phyloP scores from a whole-genome alignment of 2,329 filamentous ascomycete genomes.

The Aspergillus sojae region DNA sequence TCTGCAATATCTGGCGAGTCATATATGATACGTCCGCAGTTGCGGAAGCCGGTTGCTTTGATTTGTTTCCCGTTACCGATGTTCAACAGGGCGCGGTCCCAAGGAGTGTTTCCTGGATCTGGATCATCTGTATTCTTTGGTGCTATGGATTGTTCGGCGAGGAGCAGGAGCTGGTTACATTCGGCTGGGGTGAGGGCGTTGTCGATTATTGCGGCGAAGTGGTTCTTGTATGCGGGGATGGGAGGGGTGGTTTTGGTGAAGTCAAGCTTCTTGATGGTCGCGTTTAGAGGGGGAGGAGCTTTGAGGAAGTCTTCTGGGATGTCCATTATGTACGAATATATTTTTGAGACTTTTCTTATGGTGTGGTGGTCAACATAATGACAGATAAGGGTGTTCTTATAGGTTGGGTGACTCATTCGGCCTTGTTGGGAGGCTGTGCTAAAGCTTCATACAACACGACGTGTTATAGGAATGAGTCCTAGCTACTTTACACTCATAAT shows the following conservation, averaged over 20 bases:
- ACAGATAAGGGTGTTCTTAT: neutral
- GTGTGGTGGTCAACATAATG: too few species aligned
- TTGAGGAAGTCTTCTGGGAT: neutral
- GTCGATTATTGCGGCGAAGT: constrained; percentile 17
- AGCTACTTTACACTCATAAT: too few species aligned
- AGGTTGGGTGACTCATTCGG: neutral
- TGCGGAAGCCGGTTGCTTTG: constrained; percentile 60
- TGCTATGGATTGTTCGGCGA: constrained; percentile 48
- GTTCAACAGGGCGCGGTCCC: constrained; percentile 71
- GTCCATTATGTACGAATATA: neutral
- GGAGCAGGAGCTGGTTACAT: constrained; percentile 49
- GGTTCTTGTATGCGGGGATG: constrained; percentile 14
- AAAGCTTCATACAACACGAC: too few species aligned
- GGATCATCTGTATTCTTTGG: too few species aligned
- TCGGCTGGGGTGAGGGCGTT: constrained; percentile 12
- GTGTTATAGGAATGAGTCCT: too few species aligned
- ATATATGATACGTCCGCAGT: constrained; percentile 76
- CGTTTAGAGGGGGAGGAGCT: neutral
- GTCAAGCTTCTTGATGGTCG: constrained; percentile 10
- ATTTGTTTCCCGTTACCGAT: constrained; percentile 63
- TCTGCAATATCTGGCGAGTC: constrained; percentile 65
- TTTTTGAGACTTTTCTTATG: neutral
- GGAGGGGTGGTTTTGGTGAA: constrained; percentile 16
- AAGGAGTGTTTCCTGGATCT: constrained; percentile 42
- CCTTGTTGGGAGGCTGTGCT: neutral